Conservation (phyloP, 345 rosid species). For the Clarkia xantiana region DNA sequence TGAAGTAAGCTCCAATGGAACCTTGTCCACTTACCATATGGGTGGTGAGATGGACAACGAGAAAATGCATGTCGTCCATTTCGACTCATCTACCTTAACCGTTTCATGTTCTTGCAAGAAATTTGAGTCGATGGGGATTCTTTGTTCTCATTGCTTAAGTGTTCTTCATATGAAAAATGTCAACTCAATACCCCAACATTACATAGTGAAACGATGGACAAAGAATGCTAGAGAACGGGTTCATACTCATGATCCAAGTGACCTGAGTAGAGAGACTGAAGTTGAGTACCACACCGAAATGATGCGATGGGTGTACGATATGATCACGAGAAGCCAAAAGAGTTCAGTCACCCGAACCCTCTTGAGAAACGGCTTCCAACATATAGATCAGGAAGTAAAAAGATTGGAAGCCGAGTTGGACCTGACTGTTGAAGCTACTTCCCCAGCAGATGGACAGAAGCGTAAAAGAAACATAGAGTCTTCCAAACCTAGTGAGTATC, state of each 20-base stretch:
- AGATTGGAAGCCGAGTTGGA: constrained; percentile 5
- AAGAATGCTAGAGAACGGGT: constrained; percentile 2
- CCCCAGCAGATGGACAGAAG: constrained; percentile 1
- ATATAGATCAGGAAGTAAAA: constrained; percentile 5
- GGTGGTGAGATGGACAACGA: constrained; percentile 6
- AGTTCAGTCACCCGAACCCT: not conserved
- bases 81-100: constrained; percentile 4
- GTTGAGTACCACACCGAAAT: constrained; percentile 7
- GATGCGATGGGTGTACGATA: constrained; percentile 8
- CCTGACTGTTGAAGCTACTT: not conserved
- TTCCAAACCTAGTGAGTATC: constrained; percentile 4
- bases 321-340: constrained; percentile 7
- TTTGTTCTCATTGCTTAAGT: constrained; percentile 8
- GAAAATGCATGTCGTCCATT: constrained; percentile 1
- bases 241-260: constrained; percentile 5
- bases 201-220: not conserved
- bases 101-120: constrained; percentile 6
- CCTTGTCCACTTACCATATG: constrained; percentile 3
- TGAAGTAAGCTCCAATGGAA: constrained; percentile 3
- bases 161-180: constrained; percentile 5
- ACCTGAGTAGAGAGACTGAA: not conserved
- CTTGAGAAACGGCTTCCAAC: constrained; percentile 3
- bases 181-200: not conserved
- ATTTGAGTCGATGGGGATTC: constrained; percentile 6
- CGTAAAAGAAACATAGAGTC: constrained; percentile 5